phyloP scores from a whole-genome alignment of 148 eudicot species.

The Salicornia ramosissima region DNA sequence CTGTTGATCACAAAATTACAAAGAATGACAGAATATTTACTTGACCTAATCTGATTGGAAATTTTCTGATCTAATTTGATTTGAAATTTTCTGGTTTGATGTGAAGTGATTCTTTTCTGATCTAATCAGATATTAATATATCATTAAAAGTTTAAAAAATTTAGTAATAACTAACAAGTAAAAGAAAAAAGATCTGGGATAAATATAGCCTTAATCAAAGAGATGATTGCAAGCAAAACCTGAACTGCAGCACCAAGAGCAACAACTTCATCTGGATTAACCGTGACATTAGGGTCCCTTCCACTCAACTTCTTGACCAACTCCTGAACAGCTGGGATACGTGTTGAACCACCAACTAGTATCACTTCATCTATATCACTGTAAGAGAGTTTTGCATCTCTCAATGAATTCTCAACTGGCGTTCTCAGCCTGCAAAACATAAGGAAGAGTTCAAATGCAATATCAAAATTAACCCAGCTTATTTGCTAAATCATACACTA shows the following conservation, averaged over 20 bases:
- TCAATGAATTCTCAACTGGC: constrained; percentile 81
- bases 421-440: constrained; percentile 52
- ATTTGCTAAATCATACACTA: not conserved
- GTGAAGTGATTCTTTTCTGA: too few relatives aligned
- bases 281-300: constrained; percentile 91
- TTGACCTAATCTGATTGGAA: too few relatives aligned
- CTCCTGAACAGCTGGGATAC: constrained; percentile 92
- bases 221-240: constrained; percentile 31
- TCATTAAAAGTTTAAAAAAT: too few relatives aligned
- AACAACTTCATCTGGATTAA: constrained; percentile 96
- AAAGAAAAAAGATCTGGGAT: too few relatives aligned
- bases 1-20: not conserved
- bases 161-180: too few relatives aligned
- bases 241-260: constrained; percentile 99
- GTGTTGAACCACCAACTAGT: constrained; percentile 95
- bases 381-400: constrained; percentile 85
- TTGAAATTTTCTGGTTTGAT: too few relatives aligned
- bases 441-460: not conserved
- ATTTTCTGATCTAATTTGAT: too few relatives aligned
- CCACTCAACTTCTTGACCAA: constrained; percentile 83
- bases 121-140: too few relatives aligned
- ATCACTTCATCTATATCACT: constrained; percentile 91
- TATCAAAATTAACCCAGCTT: not conserved
- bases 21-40: not conserved
- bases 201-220: too few relatives aligned